Evolutionary conservation across 768 basidiomycete genomes (phyloP), one percentile per base, ranked within the genome.

Genomic region (Coprinellus micaceus): DNA sequence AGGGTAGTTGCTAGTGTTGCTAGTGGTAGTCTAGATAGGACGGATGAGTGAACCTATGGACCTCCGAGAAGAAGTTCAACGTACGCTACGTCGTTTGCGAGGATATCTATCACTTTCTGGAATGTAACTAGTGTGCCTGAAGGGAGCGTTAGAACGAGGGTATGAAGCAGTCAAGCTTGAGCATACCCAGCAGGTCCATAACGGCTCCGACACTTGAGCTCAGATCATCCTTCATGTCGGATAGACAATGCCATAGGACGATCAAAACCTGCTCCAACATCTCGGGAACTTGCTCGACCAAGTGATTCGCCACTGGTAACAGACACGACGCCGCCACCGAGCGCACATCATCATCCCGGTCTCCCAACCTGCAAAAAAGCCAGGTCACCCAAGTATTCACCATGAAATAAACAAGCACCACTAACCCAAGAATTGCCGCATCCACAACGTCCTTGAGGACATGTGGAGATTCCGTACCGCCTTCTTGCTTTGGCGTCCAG

Each of bases 121-220:
- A 87, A 91, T 3, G 85, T 80, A 4, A 96, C 90, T 22, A 97
- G 77, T 66, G 89, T 89, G 21, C 92, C 94, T 94, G 61, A 4
- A 46, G 44, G 51, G 36, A n/a, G 49, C n/a, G 47, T 24, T 44
- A 6, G 63, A 50, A n/a, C 26, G 17, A 21, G 15, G 30, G 26
- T 52, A 40, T 58, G 53, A 55, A 47, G 30, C 55, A 28, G 40
- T 56, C 11, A 25, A 48, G 54, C 62, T 40, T 19, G 25, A 62
- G 33, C 74, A 57, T 60, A 94, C 94, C 91, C n/a, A 99, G 75
- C 1, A 99, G 77, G 67, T 97, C 94, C 97, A 99, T 98, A 24
- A 98, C 94, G 10, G 91, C 88, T 39, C 94, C 94, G 37, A 97
- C 93, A 57, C 95, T 98, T 51, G 94, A 98, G 60, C 94, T 93